phyloP scores from a whole-genome alignment of 2,329 filamentous ascomycete genomes.

The Fusarium praegraminearum region DNA sequence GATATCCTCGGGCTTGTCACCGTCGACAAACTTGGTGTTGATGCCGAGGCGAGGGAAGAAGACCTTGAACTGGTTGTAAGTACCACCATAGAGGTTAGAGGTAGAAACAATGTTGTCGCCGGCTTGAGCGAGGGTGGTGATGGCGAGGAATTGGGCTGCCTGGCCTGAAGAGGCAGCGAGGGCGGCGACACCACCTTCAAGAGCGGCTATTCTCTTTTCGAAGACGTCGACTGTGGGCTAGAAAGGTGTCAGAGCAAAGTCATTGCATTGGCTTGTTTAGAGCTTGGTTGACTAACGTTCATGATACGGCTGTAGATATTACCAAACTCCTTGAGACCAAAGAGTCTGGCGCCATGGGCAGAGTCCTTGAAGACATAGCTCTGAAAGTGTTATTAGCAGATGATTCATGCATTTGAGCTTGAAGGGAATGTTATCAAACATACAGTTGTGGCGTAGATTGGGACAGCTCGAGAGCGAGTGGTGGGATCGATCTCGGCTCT shows the following conservation, averaged over 20 bases:
- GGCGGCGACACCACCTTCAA: slow-evolving; percentile 91
- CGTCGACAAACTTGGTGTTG: slow-evolving; percentile 85
- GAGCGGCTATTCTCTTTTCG: slow-evolving; percentile 94
- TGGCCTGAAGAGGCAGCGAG: slow-evolving; percentile 89
- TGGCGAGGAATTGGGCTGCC: slow-evolving; percentile 90
- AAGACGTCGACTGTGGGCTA: slow-evolving; percentile 95
- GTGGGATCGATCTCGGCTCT: slow-evolving; percentile 84
- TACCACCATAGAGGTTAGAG: slow-evolving; percentile 91
- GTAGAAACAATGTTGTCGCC: slow-evolving; percentile 96
- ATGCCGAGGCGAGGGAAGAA: slow-evolving; percentile 89
- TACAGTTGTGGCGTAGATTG: slow-evolving; percentile 93
- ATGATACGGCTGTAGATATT: slow-evolving; percentile 98
- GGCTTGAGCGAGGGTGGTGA: slow-evolving; percentile 83
- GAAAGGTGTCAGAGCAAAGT: background rate
- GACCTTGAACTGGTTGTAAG: slow-evolving; percentile 98
- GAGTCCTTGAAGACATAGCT: slow-evolving; percentile 96
- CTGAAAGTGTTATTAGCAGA: slow-evolving; percentile 55
- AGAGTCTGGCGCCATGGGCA: slow-evolving; percentile 92
- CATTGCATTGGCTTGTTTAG: background rate
- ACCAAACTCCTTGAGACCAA: slow-evolving; percentile 95
- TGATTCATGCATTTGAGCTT: background rate
- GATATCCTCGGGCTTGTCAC: slow-evolving; percentile 83
- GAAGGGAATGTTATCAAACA: slow-evolving; percentile 7
- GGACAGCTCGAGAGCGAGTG: slow-evolving; percentile 90
- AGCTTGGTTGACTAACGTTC: slow-evolving; percentile 72